Base-by-base conservation (phyloP, 257 asterid species). In the Parsonsia alboflavescens region DNA sequence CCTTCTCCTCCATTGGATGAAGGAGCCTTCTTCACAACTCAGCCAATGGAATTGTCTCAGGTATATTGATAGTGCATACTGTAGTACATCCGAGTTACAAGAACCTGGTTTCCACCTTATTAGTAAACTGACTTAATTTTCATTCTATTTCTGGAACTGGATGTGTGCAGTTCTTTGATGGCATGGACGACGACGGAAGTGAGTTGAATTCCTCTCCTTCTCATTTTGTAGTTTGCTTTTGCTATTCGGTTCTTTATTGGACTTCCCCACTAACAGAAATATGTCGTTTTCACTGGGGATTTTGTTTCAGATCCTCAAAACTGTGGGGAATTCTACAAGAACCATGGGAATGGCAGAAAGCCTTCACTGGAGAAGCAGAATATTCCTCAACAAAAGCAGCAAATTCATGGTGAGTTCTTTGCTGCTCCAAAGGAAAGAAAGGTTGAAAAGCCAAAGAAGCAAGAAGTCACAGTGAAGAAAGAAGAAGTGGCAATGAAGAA, bases 1-100 rank as follows among this genome's bases (percentile, higher is more conserved):
- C 98, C 98, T 57, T 93, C 97, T 80, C 98, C 98, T 16, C 98
- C 98, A 22, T 81, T 93, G n/a, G 98, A 93, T 62, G 97, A 87
- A 78, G 97, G 93, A 67, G 92, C 87, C 64, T 90, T 92, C 83
- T 85, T 92, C 78, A 73, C 93, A 66, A 71, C 91, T 73, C 89
- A 79, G 73, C 81, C 92, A 52, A 86, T 92, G 87, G 97, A 92
- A 84, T 81, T 90, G 41, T 85, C 96, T 42, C 88, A 90, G 93
- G 99, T 92, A 75, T 75, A 71, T 71, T 50, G 45, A 68, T 54
- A 11, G 0, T 15, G 8, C 36, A 49, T 17, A 6, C 42, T 68
- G 28, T 36, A 49, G 10, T 44, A 11, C 39, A 42, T 77, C 15
- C 44, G 26, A 54, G 5, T 48, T n/a, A 33, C 39, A 33, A 36